phyloP scores from a whole-genome alignment of 768 basidiomycete genomes.

The Mycena sanguinolenta region DNA sequence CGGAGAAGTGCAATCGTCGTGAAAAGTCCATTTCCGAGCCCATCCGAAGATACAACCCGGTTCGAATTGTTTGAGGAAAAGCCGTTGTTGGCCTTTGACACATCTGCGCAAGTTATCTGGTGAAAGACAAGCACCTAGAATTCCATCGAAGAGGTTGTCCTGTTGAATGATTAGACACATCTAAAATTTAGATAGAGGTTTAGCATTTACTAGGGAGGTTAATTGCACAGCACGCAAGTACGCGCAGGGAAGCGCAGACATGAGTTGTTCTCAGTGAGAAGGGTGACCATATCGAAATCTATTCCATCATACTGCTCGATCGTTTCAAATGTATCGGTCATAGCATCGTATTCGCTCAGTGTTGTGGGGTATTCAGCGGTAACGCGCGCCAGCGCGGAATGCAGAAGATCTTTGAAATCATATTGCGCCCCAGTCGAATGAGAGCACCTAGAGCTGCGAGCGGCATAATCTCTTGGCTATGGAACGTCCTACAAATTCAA shows the following conservation, averaged over 20 bases:
- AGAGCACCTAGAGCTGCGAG: not conserved
- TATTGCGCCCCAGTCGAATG: not conserved
- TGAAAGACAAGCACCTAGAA: not conserved
- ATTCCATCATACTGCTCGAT: not conserved
- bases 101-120: not conserved
- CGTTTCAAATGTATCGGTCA: too few relatives aligned
- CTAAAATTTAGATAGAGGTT: too few relatives aligned
- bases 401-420: not conserved
- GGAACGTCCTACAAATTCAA: not conserved
- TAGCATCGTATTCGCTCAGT: not conserved
- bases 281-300: not conserved
- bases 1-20: not conserved
- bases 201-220: not conserved
- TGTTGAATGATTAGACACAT: too few relatives aligned
- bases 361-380: not conserved
- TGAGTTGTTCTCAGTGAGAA: not conserved
- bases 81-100: not conserved
- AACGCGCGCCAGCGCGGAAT: not conserved
- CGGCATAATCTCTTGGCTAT: not conserved
- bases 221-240: not conserved
- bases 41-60: not conserved
- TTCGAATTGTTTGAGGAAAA: not conserved
- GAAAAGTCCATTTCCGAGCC: not conserved
- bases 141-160: not conserved
- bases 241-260: not conserved